phyloP scores from a whole-genome alignment of 345 rosid species.

The Moringa oleifera region DNA sequence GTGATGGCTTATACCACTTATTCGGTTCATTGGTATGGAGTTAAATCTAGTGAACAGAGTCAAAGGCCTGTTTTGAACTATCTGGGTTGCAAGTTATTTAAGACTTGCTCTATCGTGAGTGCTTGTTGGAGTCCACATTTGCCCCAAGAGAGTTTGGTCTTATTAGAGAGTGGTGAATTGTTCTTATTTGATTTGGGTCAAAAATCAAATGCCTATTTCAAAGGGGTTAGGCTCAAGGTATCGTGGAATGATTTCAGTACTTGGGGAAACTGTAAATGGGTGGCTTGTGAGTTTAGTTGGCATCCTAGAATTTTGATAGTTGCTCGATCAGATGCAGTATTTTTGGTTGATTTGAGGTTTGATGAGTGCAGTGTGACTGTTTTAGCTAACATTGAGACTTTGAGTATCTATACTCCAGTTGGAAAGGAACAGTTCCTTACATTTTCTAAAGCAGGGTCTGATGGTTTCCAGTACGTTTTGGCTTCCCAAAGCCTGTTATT shows the following conservation, averaged over 20 bases:
- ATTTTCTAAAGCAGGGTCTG: constrained; percentile 39
- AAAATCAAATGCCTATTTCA: constrained; percentile 16
- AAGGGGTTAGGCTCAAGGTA: constrained; percentile 42
- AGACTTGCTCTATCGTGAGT: constrained; percentile 31
- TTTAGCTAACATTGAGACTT: constrained; percentile 45
- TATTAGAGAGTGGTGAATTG: constrained; percentile 56
- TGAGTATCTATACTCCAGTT: constrained; percentile 24
- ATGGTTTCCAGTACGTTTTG: constrained; percentile 48
- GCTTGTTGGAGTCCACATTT: constrained; percentile 58
- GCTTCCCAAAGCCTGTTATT: constrained; percentile 41
- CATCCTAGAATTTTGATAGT: constrained; percentile 45
- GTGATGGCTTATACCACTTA: constrained; percentile 42
- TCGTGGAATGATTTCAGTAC: constrained; percentile 31
- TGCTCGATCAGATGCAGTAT: constrained; percentile 55
- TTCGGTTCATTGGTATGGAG: constrained; percentile 56
- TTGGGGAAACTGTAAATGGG: constrained; percentile 44
- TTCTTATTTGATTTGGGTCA: constrained; percentile 52
- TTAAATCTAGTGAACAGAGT: constrained; percentile 20
- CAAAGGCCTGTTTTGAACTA: constrained; percentile 32
- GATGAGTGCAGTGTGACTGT: constrained; percentile 30
- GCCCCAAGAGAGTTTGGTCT: constrained; percentile 39
- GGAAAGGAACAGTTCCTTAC: constrained; percentile 42
- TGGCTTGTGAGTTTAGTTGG: constrained; percentile 66
- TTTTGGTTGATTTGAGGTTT: constrained; percentile 41
- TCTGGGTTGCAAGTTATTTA: constrained; percentile 45